Percentiles rank a stretch among this genome's conserved stretches.
These are phyloP conservation scores for Botryosphaeria dothidea DNA, from an alignment of 2,329 filamentous ascomycete genomes.

Conservation along the genomic window DNA sequence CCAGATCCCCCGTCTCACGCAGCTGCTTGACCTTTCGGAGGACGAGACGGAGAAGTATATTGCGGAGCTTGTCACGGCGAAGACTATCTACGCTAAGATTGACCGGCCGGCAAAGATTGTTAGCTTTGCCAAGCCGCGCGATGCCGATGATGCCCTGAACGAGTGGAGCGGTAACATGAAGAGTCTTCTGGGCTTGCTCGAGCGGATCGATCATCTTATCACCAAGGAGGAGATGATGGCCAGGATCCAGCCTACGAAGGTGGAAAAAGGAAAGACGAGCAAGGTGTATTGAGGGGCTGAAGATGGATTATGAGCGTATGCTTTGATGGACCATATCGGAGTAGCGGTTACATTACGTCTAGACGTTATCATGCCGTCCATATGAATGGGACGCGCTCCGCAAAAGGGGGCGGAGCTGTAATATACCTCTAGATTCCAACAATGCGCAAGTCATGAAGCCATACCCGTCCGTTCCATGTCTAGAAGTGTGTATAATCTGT, in stretches of 20 bases:
- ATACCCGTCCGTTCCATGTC: neutral
- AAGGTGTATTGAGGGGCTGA: slow-evolving; percentile 37
- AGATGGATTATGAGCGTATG: neutral
- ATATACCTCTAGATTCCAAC: slow-evolving; percentile 20
- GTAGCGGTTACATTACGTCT: slow-evolving; percentile 13
- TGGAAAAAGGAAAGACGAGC: slow-evolving; percentile 41
- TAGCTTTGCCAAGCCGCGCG: slow-evolving; percentile 90
- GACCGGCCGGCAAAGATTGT: slow-evolving; percentile 90
- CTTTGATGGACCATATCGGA: slow-evolving; percentile 7
- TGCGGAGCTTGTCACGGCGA: slow-evolving; percentile 91
- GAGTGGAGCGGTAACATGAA: slow-evolving; percentile 99
- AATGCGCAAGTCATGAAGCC: slow-evolving; percentile 7
- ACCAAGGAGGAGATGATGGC: slow-evolving; percentile 99
- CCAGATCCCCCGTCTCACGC: slow-evolving; percentile 83
- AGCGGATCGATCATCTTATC: slow-evolving; percentile 95
- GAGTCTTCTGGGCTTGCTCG: slow-evolving; percentile 78
- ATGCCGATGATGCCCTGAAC: slow-evolving; percentile 94
- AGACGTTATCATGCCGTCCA: slow-evolving; percentile 2
- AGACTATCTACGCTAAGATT: slow-evolving; percentile 98
- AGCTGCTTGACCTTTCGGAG: slow-evolving; percentile 87
- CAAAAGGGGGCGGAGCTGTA: slow-evolving; percentile 13
- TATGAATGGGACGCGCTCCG: slow-evolving; percentile 2
- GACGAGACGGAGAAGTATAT: slow-evolving; percentile 99
- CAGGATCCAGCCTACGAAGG: slow-evolving; percentile 46
- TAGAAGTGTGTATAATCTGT: neutral